Evolutionary conservation across 495 filamentous ascomycete genomes (phyloP), one percentile per base, ranked within the genome.

Genomic region (Stereocaulon alpinum): DNA sequence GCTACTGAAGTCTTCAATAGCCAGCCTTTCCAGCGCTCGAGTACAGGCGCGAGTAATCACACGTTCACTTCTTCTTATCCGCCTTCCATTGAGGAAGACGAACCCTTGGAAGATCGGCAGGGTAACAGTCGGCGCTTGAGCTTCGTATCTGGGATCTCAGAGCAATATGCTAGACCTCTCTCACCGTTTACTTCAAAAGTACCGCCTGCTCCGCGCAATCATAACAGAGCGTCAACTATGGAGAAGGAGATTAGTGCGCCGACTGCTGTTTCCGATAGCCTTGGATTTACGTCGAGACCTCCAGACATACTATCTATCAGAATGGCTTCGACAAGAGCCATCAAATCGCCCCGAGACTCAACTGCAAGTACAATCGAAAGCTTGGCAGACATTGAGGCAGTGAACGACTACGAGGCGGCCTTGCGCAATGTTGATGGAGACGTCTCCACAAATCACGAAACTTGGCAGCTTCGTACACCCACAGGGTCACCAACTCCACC

Each of bases 21-120:
- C 49, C 18, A 54, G 45, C 30, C 40, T 12, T 54, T 43, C 29
- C 29, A 60, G 22, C 58, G 42, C 22, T 15, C 48, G 18, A 37
- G 22, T 12, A 55, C 40, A 30, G 52, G 52, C 37, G 40, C 20
- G 32, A 55, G 37, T 34, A 22, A 43, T 15, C 37, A 55, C 37
- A 43, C 37, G 1, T 55, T 52, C 49, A 52, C n/a, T 34, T 52
- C 29, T 20, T 59, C 40, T 43, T 48, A 51, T 15, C 34, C 37
- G 30, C 45, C 37, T 15, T 59, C 56, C n/a, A 32, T 49, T 4
- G 56, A 59, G 18, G 56, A 51, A 22, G 51, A 24, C n/a, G 43
- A 15, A 29, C 34, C 34, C 12, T 10, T 37, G 18, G 56, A 20
- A 32, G 29, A 41, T 18, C 24, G 14, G 3, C 56, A 59, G 18